These are phyloP conservation scores for Patellifolia procumbens DNA, from an alignment of 179 eudicot species.

Conservation along the genomic window DNA sequence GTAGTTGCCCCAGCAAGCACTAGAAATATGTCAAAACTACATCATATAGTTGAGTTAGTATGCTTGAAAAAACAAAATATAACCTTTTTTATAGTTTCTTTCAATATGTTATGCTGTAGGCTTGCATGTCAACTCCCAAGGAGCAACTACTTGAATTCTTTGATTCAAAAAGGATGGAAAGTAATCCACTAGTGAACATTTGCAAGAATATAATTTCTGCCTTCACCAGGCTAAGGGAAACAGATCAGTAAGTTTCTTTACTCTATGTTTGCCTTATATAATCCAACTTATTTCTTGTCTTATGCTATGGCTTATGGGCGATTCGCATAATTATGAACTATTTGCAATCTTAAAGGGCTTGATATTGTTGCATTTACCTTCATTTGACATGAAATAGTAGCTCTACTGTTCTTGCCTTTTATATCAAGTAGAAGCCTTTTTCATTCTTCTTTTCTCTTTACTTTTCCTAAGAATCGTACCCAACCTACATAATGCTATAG, in stretches of 20 bases:
- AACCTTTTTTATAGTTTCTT: neutral
- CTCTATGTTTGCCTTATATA: neutral
- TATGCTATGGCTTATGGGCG: neutral
- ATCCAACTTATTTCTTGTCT: neutral
- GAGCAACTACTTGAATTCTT: slow-evolving; percentile 40
- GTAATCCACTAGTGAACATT: slow-evolving; percentile 44
- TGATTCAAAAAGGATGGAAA: slow-evolving; percentile 32
- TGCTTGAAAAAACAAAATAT: neutral
- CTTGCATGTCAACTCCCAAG: slow-evolving; percentile 58
- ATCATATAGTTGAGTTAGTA: neutral
- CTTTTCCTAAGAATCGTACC: too few relatives aligned
- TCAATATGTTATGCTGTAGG: slow-evolving; percentile 45
- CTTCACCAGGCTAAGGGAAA: slow-evolving; percentile 58
- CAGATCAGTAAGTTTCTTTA: slow-evolving; percentile 53
- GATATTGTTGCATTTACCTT: neutral
- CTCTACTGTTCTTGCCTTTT: too few relatives aligned
- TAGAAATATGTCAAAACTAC: neutral
- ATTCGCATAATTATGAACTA: neutral
- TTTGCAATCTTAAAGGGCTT: neutral
- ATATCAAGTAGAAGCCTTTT: neutral
- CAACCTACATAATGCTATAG: too few relatives aligned
- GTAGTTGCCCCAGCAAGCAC: neutral
- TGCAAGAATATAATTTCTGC: slow-evolving; percentile 67
- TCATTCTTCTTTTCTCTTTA: too few relatives aligned
- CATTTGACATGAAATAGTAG: neutral